These are phyloP conservation scores for Macrolepiota dolichaula DNA, from an alignment of 768 basidiomycete species.

Conservation along the genomic window DNA sequence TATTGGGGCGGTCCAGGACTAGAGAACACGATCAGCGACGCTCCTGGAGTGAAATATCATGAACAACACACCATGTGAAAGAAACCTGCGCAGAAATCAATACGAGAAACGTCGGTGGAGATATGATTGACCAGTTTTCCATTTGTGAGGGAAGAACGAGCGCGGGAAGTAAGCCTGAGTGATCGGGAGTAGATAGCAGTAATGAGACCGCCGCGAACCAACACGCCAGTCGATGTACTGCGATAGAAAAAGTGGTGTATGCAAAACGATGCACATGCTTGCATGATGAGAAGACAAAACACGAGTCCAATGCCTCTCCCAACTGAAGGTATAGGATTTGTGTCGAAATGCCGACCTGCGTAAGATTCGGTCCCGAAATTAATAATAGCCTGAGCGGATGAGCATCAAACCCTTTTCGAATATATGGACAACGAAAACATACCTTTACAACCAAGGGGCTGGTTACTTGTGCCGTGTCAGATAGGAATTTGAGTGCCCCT, in stretches of 20 bases:
- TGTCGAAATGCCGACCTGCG: constrained; percentile 34
- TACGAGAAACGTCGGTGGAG: constrained; percentile 85
- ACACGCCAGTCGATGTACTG: constrained; percentile 68
- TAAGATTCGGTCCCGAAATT: constrained; percentile 68
- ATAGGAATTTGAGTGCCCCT: constrained; percentile 55
- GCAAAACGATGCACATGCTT: constrained; percentile 62
- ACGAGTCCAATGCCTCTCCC: constrained; percentile 71
- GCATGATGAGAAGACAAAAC: constrained; percentile 65
- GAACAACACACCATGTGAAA: constrained; percentile 58
- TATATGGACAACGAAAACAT: constrained; percentile 11
- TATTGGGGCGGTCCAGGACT: constrained; percentile 72
- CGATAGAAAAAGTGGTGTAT: constrained; percentile 86
- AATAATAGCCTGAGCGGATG: constrained; percentile 55
- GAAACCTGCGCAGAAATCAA: constrained; percentile 82
- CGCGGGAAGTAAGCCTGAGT: constrained; percentile 71
- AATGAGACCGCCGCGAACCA: constrained; percentile 82
- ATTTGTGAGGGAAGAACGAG: constrained; percentile 77
- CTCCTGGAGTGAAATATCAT: background rate
- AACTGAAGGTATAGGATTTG: constrained; percentile 33
- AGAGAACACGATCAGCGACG: background rate
- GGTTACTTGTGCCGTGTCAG: constrained; percentile 70
- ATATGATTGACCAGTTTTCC: constrained; percentile 94
- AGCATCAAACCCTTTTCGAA: background rate
- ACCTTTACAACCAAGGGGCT: constrained; percentile 80
- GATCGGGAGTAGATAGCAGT: constrained; percentile 82